Conservation (phyloP, 495 filamentous ascomycete genomes). For the Penicillium paradoxum region DNA sequence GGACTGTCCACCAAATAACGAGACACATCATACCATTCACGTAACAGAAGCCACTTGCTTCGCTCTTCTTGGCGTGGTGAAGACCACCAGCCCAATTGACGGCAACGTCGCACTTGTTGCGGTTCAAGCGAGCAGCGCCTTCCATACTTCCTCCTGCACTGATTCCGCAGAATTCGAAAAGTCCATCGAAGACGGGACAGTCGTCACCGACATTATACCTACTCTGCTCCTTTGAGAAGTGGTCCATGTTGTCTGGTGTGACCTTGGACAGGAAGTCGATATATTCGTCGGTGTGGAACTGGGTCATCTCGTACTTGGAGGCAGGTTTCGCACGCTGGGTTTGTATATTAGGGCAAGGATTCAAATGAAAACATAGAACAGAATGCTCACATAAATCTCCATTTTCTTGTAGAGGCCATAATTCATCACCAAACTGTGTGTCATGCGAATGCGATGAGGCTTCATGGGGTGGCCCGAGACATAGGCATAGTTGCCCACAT, state of each 20-base stretch:
- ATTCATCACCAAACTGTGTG: constrained; percentile 97
- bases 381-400: constrained; percentile 88
- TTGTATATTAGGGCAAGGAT: constrained; percentile 21
- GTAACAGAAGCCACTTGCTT: constrained; percentile 97
- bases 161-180: constrained; percentile 98
- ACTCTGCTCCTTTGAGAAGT: constrained; percentile 83
- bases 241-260: constrained; percentile 98
- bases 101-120: constrained; percentile 93
- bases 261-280: constrained; percentile 96
- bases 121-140: constrained; percentile 85
- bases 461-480: constrained; percentile 99
- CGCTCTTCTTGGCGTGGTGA: constrained; percentile 95
- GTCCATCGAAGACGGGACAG: constrained; percentile 94
- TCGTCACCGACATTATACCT: constrained; percentile 98
- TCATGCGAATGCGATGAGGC: constrained; percentile 94
- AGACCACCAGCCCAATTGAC: constrained; percentile 97
- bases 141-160: constrained; percentile 98
- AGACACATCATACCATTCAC: constrained; percentile 71
- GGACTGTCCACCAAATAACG: too few relatives aligned
- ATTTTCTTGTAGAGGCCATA: constrained; percentile 97
- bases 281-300: constrained; percentile 99
- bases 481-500: constrained; percentile 97
- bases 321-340: constrained; percentile 93
- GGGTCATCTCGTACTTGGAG: constrained; percentile 95
- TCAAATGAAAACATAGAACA: background rate